Percentiles rank a stretch among this genome's conserved stretches.
These are phyloP conservation scores for Mucor racemosus DNA, from an alignment of 371 early-diverging fungal genomes.

Conservation along the genomic window DNA sequence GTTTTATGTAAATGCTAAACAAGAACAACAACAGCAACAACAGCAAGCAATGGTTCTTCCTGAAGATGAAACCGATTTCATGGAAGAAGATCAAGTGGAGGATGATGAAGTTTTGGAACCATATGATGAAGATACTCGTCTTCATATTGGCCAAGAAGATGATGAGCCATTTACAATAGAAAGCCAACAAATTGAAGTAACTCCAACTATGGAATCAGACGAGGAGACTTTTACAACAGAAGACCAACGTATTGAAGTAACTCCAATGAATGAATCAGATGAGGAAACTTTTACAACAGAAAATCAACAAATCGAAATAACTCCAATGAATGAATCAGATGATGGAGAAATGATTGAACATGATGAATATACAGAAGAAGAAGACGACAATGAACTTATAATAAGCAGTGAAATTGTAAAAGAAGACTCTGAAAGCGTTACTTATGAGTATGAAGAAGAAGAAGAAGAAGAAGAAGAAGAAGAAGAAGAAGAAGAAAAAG, in stretches of 20 bases:
- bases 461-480: not conserved
- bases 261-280: not conserved
- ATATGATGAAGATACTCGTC: not conserved
- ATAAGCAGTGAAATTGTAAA: not conserved
- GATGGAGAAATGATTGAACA: conserved; percentile 1
- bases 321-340: not conserved
- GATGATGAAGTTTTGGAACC: not conserved
- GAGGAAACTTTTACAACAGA: not conserved
- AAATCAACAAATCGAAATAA: too few species aligned
- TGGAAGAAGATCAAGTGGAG: not conserved
- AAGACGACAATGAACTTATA: not conserved
- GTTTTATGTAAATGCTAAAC: conserved; percentile 26
- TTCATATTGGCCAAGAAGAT: not conserved
- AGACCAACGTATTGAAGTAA: too few species aligned
- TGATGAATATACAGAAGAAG: not conserved
- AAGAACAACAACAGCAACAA: not conserved
- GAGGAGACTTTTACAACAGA: too few species aligned
- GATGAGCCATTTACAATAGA: not conserved
- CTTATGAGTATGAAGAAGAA: not conserved
- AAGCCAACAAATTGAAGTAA: not conserved
- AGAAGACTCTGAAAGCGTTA: not conserved
- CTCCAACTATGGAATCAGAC: not conserved
- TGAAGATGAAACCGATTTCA: not conserved
- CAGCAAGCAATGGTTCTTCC: not conserved
- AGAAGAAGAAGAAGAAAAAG: not conserved